Base-by-base conservation (phyloP, 2,329 filamentous ascomycete genomes). In the Cladobotryum protrusum region DNA sequence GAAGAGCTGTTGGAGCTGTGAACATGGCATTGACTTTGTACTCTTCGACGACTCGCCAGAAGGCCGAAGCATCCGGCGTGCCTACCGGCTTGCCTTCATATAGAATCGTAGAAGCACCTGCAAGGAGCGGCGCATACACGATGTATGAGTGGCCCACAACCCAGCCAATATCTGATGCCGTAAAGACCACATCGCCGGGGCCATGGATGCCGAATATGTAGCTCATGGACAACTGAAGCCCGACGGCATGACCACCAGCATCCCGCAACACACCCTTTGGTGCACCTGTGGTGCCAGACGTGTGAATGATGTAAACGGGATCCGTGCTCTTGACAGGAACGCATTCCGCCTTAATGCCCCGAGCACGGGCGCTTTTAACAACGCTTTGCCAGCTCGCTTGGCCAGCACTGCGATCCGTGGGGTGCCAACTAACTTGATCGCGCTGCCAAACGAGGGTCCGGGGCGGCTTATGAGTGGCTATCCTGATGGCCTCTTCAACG, bases 81-180 rank as follows among this genome's bases (percentile, higher is more conserved):
- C 90, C 90, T 12, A 96, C 76, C 0, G 91, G 91, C 58, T 96
- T 96, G n/a, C 91, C 92, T 69, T 96, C 91, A 65, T 90, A 96
- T 0, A 96, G 74, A 1, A 96, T 81, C 0, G 89, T 95, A 1
- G 90, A 85, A 2, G 91, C 90, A 5, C 91, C 91, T 1, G 86
- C 82, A 2, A 96, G 78, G 5, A 97, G 78, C 12, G 91, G 91
- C 4, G 82, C 91, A 62, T 96, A 96, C 12, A 96, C 74, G 55
- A 96, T 96, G 64, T 93, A 96, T 5, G 83, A 86, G 63, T 90
- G 68, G 14, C 68, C 68, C 9, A 71, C 68, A 5, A 72, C 89
- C 92, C 91, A 96, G 32, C 91, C 92, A 50, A 96, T 92, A 62
- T 97, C 91, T 13, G 85, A 89, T 1, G 86, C 85, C 5, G 83